Conservation (phyloP, 352 stramenopile species). For the Phytophthora pluvialis region DNA sequence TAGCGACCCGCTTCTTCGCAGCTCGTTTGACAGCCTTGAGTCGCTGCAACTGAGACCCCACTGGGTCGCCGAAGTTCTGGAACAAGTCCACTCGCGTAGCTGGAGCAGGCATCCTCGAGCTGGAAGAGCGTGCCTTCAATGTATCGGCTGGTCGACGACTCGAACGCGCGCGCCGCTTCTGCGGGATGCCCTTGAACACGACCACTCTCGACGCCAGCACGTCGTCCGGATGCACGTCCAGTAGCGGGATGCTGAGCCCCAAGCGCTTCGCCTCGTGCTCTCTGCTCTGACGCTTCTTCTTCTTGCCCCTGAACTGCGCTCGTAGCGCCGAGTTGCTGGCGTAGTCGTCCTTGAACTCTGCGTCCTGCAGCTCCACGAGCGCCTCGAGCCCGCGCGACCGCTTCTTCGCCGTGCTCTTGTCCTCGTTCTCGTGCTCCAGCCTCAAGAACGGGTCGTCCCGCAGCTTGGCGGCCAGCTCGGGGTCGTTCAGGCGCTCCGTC, state of each 20-base stretch:
- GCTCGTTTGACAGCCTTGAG: slow-evolving; percentile 41
- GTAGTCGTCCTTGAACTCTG: slow-evolving; percentile 77
- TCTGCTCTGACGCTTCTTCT: slow-evolving; percentile 54
- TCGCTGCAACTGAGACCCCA: slow-evolving; percentile 59
- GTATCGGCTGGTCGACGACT: not conserved
- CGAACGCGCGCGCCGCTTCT: slow-evolving; percentile 29
- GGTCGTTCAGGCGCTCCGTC: slow-evolving; percentile 66
- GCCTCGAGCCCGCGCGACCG: slow-evolving; percentile 53
- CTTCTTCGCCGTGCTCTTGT: slow-evolving; percentile 58
- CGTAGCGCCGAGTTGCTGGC: slow-evolving; percentile 64
- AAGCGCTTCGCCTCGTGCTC: slow-evolving; percentile 47
- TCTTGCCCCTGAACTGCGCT: slow-evolving; percentile 60
- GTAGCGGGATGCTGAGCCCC: slow-evolving; percentile 63
- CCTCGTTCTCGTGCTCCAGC: slow-evolving; percentile 81
- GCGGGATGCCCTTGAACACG: slow-evolving; percentile 60
- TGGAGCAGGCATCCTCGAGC: slow-evolving; percentile 11
- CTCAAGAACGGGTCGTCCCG: slow-evolving; percentile 73
- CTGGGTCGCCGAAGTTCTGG: slow-evolving; percentile 66
- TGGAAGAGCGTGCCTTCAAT: slow-evolving; percentile 1
- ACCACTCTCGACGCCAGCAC: slow-evolving; percentile 59
- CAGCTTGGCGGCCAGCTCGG: slow-evolving; percentile 47
- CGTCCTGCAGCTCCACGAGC: slow-evolving; percentile 66
- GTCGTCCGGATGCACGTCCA: slow-evolving; percentile 66
- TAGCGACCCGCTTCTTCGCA: slow-evolving; percentile 21
- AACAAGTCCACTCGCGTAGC: slow-evolving; percentile 46